A percentile compares a stretch with the other conserved stretches of the same genome.
phyloP scores from a whole-genome alignment of 768 basidiomycete genomes.

The Austroboletus eburneus region DNA sequence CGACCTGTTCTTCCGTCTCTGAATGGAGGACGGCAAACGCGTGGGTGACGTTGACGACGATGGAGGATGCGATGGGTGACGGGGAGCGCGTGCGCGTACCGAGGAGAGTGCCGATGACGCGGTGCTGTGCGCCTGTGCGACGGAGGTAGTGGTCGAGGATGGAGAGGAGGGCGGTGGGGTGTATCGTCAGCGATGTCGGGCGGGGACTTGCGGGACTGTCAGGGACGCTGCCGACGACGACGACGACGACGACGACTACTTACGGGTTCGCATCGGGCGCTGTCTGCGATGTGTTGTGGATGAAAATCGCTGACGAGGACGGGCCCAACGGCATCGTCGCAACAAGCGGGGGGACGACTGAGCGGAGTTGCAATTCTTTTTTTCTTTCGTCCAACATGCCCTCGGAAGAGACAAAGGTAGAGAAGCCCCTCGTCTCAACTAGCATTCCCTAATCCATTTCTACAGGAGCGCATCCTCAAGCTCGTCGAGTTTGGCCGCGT shows the following conservation, averaged over 20 bases:
- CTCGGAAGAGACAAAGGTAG: constrained; percentile 92
- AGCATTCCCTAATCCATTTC: not conserved
- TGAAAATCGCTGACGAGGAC: constrained; percentile 42
- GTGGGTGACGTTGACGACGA: constrained; percentile 65
- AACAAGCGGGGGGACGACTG: constrained; percentile 7
- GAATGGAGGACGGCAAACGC: constrained; percentile 92
- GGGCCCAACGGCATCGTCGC: constrained; percentile 45
- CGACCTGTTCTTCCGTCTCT: constrained; percentile 89
- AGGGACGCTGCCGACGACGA: not conserved
- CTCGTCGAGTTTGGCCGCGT: constrained; percentile 80
- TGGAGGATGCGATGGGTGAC: not conserved
- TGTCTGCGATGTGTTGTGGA: constrained; percentile 33
- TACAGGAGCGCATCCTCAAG: constrained; percentile 73
- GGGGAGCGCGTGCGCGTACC: constrained; percentile 63
- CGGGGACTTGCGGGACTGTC: constrained; percentile 46
- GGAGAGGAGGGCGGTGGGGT: constrained; percentile 89
- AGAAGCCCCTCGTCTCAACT: too few relatives aligned
- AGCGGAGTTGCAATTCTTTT: constrained; percentile 30
- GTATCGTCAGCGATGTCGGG: constrained; percentile 73
- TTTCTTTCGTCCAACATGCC: constrained; percentile 49
- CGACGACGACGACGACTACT: constrained; percentile 6
- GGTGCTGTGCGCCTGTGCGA: constrained; percentile 71
- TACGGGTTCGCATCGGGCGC: constrained; percentile 34
- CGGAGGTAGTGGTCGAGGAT: constrained; percentile 97
- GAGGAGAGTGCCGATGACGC: constrained; percentile 94